Percentiles rank a stretch among this genome's conserved stretches.
Evolutionary conservation across 73 alveolate species (phyloP).

Genomic region (Diophrys appendiculata): DNA sequence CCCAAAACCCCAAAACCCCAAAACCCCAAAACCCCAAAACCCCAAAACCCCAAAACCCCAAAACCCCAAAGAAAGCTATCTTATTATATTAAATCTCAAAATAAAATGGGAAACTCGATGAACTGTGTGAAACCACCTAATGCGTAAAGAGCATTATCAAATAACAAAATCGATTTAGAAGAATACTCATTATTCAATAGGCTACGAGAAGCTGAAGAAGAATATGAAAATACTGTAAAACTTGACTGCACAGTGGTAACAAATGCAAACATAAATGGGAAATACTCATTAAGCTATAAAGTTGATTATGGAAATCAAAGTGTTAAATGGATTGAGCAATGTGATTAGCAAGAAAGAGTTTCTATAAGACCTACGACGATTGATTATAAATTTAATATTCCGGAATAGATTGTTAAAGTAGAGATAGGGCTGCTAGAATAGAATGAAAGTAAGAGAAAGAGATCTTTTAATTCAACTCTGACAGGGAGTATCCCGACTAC

Average conservation of each 20-base stretch:
- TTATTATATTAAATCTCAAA: no score
- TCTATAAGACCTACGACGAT: not conserved
- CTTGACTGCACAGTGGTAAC: not conserved
- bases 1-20: slow-evolving; percentile 28
- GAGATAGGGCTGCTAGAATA: not conserved
- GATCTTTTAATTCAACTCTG: slow-evolving; percentile 3
- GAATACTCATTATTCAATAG: not conserved
- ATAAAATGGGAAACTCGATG: slow-evolving; percentile 1
- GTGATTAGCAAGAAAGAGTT: not conserved
- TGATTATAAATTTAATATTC: not conserved
- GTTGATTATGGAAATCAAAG: not conserved
- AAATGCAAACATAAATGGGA: not conserved
- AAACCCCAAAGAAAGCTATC: no score
- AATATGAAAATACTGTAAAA: not conserved
- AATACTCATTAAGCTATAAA: not conserved
- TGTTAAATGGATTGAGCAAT: not conserved
- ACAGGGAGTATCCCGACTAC: not conserved
- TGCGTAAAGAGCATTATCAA: not conserved
- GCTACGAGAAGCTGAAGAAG: slow-evolving; percentile 6
- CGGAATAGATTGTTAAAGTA: not conserved
- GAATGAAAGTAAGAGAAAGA: not conserved
- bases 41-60: no score
- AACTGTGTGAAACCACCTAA: not conserved
- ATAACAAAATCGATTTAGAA: not conserved
- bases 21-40: slow-evolving; percentile 27